Conservation (phyloP, 1,139 yeast genomes). For the Pichia sp. region DNA sequence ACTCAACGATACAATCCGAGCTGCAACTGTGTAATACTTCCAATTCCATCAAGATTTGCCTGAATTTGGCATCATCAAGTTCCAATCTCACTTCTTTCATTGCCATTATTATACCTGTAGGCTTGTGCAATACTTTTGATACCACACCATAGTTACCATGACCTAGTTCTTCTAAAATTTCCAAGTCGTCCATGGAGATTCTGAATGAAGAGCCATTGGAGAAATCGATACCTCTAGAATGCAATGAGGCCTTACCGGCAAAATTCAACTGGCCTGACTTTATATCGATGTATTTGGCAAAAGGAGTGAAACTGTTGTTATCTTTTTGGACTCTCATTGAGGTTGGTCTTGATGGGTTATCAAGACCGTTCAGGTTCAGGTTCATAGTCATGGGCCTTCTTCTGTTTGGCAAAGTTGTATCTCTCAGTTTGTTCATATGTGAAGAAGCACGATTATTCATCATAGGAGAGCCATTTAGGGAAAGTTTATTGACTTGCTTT, state of each 20-base stretch:
- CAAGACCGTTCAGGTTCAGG: constrained; percentile 10
- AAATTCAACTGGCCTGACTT: constrained; percentile 88
- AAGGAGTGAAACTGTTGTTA: constrained; percentile 55
- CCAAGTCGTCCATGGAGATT: constrained; percentile 82
- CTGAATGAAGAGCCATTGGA: constrained; percentile 82
- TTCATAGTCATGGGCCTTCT: constrained; percentile 14
- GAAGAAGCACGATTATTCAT: constrained; percentile 8
- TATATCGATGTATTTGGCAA: constrained; percentile 82
- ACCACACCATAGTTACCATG: constrained; percentile 96
- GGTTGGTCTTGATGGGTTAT: background rate
- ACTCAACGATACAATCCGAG: constrained; percentile 88
- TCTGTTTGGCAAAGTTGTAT: constrained; percentile 23
- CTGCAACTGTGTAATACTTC: constrained; percentile 89
- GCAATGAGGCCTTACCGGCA: constrained; percentile 88
- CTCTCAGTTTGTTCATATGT: constrained; percentile 22
- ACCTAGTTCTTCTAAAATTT: constrained; percentile 81
- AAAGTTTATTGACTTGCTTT: constrained; percentile 8
- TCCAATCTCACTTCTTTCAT: constrained; percentile 95
- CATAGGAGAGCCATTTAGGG: constrained; percentile 4
- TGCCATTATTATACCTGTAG: constrained; percentile 92
- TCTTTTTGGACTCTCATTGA: constrained; percentile 23
- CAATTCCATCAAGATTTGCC: constrained; percentile 92
- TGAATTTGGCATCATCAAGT: constrained; percentile 83
- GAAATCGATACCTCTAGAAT: constrained; percentile 88
- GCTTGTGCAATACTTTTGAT: constrained; percentile 84